Base-by-base conservation (phyloP, 805 yeast genomes). In the Barnettozyma vustinii region DNA sequence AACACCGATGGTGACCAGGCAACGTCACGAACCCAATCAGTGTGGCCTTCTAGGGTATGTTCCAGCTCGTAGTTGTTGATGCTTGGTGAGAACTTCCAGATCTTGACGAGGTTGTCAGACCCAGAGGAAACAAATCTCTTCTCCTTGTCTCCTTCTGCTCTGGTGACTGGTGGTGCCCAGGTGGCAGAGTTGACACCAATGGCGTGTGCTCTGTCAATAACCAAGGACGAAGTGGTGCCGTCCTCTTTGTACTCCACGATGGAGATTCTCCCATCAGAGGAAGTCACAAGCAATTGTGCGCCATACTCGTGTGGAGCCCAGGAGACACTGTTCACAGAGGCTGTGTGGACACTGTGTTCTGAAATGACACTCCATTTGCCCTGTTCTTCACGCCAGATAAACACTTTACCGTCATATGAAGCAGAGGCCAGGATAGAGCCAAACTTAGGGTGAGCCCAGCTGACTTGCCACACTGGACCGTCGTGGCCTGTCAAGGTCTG, bases 261-360 rank as follows among this genome's bases (percentile, higher is more conserved):
- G 3, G 96, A 87, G 21, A 88, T 90, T 56, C 80, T 81, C 32
- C 99, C 99, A 66, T 94, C 99, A 21, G 95, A 84, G 1, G 97
- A 90, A 2, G 96, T 84, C 58, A 96, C 90, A 54, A 92, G 72
- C 57, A 94, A 76, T 45, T 89, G 78, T 5, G 98, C 96, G 19
- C 99, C 98, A 60, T 87, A 85, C 69, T 92, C 98, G 61, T 88
- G 96, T 16, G 98, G 98, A 10, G 97, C 96, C 99, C 99, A 94
- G 48, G 83, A 77, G 23, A 94, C 92, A 46, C 96, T 83, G 70
- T 94, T 94, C 13, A 94, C 97, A 48, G 96, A 86, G 20, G 97
- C 98, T 60, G 84, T 88, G 69, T 94, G 99, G 33, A 81, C 86
- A 5, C 84, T 76, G 66, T 90, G 96, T 61, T 84, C 88, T 9